phyloP scores from a whole-genome alignment of 176 grass and related monocot genomes.

The Aegilops speltoides region DNA sequence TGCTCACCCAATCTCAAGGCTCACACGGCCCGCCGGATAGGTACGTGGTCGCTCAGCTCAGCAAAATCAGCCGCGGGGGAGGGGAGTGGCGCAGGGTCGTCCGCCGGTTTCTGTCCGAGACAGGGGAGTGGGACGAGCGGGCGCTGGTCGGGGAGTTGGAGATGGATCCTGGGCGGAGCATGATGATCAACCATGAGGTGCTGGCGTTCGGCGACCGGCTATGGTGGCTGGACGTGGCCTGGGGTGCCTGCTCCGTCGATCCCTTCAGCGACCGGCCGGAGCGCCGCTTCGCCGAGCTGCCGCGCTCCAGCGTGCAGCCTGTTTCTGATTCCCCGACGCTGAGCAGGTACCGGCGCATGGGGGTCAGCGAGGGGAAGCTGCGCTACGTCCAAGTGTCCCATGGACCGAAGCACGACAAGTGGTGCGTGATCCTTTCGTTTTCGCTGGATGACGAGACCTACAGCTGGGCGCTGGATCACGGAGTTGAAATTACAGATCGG shows the following conservation, averaged over 20 bases:
- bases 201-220: background rate
- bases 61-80: background rate
- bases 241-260: background rate
- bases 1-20: background rate
- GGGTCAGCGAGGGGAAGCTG: background rate
- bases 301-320: background rate
- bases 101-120: background rate
- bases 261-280: background rate
- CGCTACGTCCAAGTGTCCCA: too few species aligned
- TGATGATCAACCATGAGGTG: background rate
- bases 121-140: constrained; percentile 3
- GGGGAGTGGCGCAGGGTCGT: background rate
- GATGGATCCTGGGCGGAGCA: too few species aligned
- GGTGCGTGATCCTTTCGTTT: too few species aligned
- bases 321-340: background rate
- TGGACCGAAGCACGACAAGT: too few species aligned
- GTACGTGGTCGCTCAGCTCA: background rate
- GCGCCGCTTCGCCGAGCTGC: background rate
- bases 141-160: background rate
- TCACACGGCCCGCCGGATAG: background rate
- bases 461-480: background rate
- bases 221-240: background rate
- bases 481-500: too few species aligned
- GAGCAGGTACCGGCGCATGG: background rate
- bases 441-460: background rate